These are phyloP conservation scores for Sugiyamaella floridensis DNA, from an alignment of 805 yeast genomes.

Conservation along the genomic window DNA sequence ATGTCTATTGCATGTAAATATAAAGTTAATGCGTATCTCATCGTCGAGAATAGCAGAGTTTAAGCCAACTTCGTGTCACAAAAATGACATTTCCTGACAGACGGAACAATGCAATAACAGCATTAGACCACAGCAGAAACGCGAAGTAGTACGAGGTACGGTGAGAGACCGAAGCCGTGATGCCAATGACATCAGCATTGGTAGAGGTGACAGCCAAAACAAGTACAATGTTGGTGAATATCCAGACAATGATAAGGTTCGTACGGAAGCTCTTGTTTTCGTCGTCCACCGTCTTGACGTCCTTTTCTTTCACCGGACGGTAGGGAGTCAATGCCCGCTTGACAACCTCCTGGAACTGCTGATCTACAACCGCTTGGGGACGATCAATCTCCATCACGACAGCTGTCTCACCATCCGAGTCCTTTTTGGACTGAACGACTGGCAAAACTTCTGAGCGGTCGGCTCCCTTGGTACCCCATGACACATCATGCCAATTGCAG, in stretches of 20 bases:
- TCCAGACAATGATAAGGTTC: conserved; percentile 34
- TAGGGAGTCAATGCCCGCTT: conserved; percentile 48
- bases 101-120: conserved; percentile 52
- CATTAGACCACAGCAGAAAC: conserved; percentile 55
- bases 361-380: conserved; percentile 47
- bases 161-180: conserved; percentile 33
- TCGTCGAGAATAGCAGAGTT: conserved; percentile 15
- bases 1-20: conserved; percentile 1
- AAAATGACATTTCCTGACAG: conserved; percentile 48
- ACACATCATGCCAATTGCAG: conserved; percentile 64
- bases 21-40: conserved; percentile 1
- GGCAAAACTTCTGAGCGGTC: conserved; percentile 49
- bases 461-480: conserved; percentile 72
- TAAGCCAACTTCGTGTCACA: conserved; percentile 30
- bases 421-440: conserved; percentile 39
- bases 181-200: conserved; percentile 29
- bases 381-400: conserved; percentile 47
- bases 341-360: conserved; percentile 40
- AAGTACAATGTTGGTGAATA: conserved; percentile 33
- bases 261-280: conserved; percentile 36
- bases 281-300: conserved; percentile 29
- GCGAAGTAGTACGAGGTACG: conserved; percentile 36
- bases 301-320: conserved; percentile 31
- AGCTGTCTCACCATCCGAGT: conserved; percentile 46
- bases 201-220: conserved; percentile 34